Base-by-base conservation (phyloP, 495 filamentous ascomycete genomes). In the Hyaloscypha bicolor region DNA sequence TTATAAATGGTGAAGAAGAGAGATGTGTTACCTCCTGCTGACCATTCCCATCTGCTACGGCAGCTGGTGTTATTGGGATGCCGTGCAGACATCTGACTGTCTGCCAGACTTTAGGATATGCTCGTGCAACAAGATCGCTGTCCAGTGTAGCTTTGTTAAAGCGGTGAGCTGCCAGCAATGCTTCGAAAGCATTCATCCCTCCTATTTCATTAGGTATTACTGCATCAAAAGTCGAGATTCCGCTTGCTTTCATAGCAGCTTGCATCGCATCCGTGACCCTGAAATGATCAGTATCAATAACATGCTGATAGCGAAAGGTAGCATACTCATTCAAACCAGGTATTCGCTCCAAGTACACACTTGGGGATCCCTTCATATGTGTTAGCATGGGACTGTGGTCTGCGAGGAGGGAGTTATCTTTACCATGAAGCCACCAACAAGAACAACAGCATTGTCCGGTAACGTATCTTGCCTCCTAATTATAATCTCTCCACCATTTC, bases 31-130 rank as follows among this genome's bases (percentile, higher is more conserved):
- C 73, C 2, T 84, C 68, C 14, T 80, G 72, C 30, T 82, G 82
- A 0, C 82, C 82, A n/a, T 80, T 81, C 4, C 83, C 85, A 64
- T 73, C 68, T 16, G 71, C 61, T 14, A 73, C 52, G 12, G 64
- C 60, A 22, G 64, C 55, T 55, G 71, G 71, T n/a, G 58, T 52
- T 2, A 73, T 60, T n/a, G 68, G 62, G 19, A 69, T 25, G 30
- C 64, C 62, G 67, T 87, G 79, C 45, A 80, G 75, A 61, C 82
- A 83, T 3, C 84, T 80, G 0, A 85, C 83, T 0, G 83, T 87
- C 72, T 85, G 84, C 81, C 83, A 86, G 32, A 83, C 80, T 4
- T 63, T 72, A 4, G 84, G 85, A 69, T 86, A 87, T 22, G 85
- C 85, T 11, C 85, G 70, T 2, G 82, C 84, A 80, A 87, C 65